phyloP scores from a whole-genome alignment of 352 stramenopile genomes.

The Phytophthora brassicae region DNA sequence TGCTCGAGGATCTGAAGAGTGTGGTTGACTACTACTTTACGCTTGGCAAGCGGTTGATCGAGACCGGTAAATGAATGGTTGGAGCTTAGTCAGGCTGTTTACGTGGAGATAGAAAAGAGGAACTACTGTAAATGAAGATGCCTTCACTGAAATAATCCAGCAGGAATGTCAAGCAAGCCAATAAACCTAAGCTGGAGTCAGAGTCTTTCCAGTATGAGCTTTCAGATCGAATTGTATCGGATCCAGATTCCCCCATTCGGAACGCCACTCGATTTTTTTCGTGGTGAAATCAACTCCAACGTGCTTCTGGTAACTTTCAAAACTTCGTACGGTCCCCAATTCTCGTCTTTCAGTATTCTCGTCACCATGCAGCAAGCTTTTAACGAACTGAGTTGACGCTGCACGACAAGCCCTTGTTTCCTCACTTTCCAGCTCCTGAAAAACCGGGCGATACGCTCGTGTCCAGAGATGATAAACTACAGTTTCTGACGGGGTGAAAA shows the following conservation, averaged over 20 bases:
- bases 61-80: slow-evolving; percentile 45
- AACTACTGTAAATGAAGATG: background rate
- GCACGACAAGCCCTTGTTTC: slow-evolving; percentile 26
- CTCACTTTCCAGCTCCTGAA: slow-evolving; percentile 65
- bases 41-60: slow-evolving; percentile 67
- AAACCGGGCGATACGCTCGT: slow-evolving; percentile 69
- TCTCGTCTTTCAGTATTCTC: background rate
- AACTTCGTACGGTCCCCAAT: slow-evolving; percentile 37
- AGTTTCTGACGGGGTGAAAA: slow-evolving; percentile 81
- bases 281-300: slow-evolving; percentile 55
- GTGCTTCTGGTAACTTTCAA: slow-evolving; percentile 51
- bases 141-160: background rate
- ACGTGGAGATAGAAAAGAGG: background rate
- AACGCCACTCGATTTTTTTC: slow-evolving; percentile 47
- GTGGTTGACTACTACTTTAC: slow-evolving; percentile 76
- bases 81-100: background rate
- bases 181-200: slow-evolving; percentile 12
- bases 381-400: slow-evolving; percentile 32
- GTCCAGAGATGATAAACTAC: slow-evolving; percentile 92
- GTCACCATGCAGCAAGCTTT: slow-evolving; percentile 25
- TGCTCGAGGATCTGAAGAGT: slow-evolving; percentile 60
- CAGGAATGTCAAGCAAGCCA: too few relatives aligned
- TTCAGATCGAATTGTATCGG: slow-evolving; percentile 66
- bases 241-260: slow-evolving; percentile 59
- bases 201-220: slow-evolving; percentile 4